These are phyloP conservation scores for Neonectria faginata DNA, from an alignment of 2,329 filamentous ascomycete species.

Conservation along the genomic window DNA sequence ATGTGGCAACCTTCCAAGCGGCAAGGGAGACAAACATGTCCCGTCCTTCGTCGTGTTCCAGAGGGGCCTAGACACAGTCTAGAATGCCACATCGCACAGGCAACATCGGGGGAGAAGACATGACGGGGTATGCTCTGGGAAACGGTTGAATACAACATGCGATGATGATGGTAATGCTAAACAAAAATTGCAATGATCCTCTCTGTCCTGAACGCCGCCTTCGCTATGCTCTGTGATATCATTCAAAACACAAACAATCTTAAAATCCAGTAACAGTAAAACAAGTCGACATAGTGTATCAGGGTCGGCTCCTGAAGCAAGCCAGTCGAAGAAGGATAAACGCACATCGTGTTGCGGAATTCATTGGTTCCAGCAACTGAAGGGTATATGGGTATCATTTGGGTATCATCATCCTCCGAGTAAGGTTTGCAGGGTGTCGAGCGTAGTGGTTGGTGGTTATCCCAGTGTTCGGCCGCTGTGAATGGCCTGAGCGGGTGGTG, in stretches of 20 bases:
- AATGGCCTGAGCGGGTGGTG: slow-evolving; percentile 59
- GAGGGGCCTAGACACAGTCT: slow-evolving; percentile 29
- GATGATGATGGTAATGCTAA: slow-evolving; percentile 31
- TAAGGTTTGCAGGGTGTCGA: slow-evolving; percentile 29
- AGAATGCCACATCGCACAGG: slow-evolving; percentile 7
- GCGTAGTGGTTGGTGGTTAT: slow-evolving; percentile 44
- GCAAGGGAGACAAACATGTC: slow-evolving; percentile 20
- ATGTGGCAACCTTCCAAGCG: slow-evolving; percentile 18
- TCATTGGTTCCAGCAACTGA: slow-evolving; percentile 34
- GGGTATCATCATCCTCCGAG: slow-evolving; percentile 42
- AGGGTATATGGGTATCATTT: slow-evolving; percentile 48
- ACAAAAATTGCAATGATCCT: slow-evolving; percentile 38
- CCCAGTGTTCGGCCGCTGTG: slow-evolving; percentile 65
- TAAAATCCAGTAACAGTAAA: slow-evolving; percentile 26
- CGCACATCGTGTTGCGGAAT: slow-evolving; percentile 37
- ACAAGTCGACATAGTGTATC: slow-evolving; percentile 20
- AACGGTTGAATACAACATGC: slow-evolving; percentile 31
- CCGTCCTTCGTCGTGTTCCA: slow-evolving; percentile 24
- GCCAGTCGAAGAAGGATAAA: slow-evolving; percentile 36
- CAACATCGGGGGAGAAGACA: slow-evolving; percentile 16
- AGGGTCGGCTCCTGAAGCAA: slow-evolving; percentile 33
- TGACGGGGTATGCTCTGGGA: slow-evolving; percentile 29
- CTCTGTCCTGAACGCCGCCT: slow-evolving; percentile 51
- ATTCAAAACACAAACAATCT: slow-evolving; percentile 39
- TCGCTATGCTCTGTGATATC: slow-evolving; percentile 56